Conservation (phyloP, 2,329 filamentous ascomycete species). For the Penicillium sp. region DNA sequence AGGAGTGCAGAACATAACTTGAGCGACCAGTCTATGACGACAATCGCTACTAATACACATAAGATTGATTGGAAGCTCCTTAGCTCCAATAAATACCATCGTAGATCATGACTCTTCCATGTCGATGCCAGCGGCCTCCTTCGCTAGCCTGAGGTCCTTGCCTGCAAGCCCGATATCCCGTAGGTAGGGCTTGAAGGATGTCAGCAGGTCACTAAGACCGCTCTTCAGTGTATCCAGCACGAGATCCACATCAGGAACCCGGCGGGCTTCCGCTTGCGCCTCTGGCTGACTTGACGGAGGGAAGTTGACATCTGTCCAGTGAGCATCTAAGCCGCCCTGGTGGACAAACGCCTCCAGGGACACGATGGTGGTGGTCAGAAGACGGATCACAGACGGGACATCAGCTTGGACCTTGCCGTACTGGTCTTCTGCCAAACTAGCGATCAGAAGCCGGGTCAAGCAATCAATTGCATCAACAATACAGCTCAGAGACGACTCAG, state of each 20-base stretch:
- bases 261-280: conserved; percentile 36
- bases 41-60: conserved; percentile 6
- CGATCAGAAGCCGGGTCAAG: conserved; percentile 67
- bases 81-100: conserved; percentile 2
- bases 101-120: conserved; percentile 23
- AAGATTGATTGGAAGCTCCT: conserved; percentile 4
- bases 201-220: conserved; percentile 65
- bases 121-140: conserved; percentile 55
- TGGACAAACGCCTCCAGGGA: conserved; percentile 68
- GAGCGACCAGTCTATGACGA: neutral
- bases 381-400: conserved; percentile 71
- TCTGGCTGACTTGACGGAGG: conserved; percentile 36
- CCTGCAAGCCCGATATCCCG: conserved; percentile 67
- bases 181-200: conserved; percentile 73
- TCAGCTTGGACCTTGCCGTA: conserved; percentile 85
- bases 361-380: conserved; percentile 67
- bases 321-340: conserved; percentile 50
- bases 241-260: conserved; percentile 66
- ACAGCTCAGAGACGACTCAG: conserved; percentile 67
- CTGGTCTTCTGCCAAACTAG: conserved; percentile 75
- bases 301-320: conserved; percentile 77
- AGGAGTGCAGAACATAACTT: conserved; percentile 11
- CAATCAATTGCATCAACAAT: conserved; percentile 72
- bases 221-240: conserved; percentile 65
- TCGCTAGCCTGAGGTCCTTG: conserved; percentile 72